Evolutionary conservation across 306 rosid species (phyloP), one percentile per base, ranked within the genome.

Genomic region (Amphicarpaea edgeworthii): DNA sequence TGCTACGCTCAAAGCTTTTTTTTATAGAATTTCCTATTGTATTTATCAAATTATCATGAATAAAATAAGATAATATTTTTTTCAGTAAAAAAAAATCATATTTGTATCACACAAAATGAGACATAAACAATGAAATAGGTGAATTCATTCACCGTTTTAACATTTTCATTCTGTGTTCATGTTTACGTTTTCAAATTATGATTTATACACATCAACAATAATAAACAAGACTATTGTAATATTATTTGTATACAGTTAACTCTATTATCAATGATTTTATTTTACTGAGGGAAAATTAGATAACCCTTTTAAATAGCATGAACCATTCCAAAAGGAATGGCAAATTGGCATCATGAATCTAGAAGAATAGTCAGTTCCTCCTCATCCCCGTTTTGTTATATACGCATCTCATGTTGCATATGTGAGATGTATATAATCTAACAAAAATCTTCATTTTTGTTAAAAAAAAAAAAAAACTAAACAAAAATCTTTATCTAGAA

Each of bases 101-200:
- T n/a, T n/a, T n/a, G n/a, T n/a, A n/a, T n/a, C n/a, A n/a, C n/a
- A n/a, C n/a, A n/a, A n/a, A n/a, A n/a, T n/a, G n/a, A n/a, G n/a
- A n/a, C n/a, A n/a, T n/a, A n/a, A n/a, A n/a, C n/a, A n/a, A n/a
- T n/a, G n/a, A n/a, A n/a, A n/a, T n/a, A n/a, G n/a, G n/a, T n/a
- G n/a, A n/a, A n/a, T n/a, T n/a, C n/a, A n/a, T n/a, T n/a, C n/a
- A n/a, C n/a, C n/a, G n/a, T n/a, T n/a, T n/a, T n/a, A n/a, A n/a
- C n/a, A n/a, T n/a, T n/a, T n/a, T n/a, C n/a, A n/a, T n/a, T n/a
- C n/a, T n/a, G n/a, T n/a, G 17, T 34, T 46, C 42, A n/a, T 61
- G 63, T 37, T 78, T 59, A 47, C 37, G 59, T 28, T 70, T 47
- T 43, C 57, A 61, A 14, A 41, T 46, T 43, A 47, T 58, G 14